Conservation (phyloP, 352 stramenopile species). For the Aphanomyces euteiches region DNA sequence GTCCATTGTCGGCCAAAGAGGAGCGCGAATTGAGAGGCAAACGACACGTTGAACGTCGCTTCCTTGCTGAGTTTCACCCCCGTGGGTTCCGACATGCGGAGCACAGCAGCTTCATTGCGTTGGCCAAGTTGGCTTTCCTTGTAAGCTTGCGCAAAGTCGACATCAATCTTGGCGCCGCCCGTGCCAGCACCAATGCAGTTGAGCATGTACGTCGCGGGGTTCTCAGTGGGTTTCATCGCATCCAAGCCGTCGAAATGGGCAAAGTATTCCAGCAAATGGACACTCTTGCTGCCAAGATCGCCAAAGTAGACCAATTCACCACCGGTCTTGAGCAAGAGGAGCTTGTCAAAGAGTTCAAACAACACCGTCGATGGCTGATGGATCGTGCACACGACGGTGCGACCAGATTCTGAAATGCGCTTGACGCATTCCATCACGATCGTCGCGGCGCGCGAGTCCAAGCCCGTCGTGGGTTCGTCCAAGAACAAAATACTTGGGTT, state of each 20-base stretch:
- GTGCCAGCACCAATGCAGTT: constrained; percentile 50
- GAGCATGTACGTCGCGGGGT: constrained; percentile 88
- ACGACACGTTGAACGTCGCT: background rate
- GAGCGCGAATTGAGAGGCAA: constrained; percentile 30
- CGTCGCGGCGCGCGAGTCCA: constrained; percentile 87
- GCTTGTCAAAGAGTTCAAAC: constrained; percentile 73
- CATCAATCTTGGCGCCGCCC: constrained; percentile 13
- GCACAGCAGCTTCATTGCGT: background rate
- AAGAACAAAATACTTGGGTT: constrained; percentile 94
- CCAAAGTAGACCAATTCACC: constrained; percentile 55
- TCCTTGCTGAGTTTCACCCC: background rate
- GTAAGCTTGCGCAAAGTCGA: constrained; percentile 50
- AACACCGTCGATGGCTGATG: constrained; percentile 64
- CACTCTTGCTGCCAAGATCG: constrained; percentile 40
- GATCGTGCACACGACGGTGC: constrained; percentile 84
- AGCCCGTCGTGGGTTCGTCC: constrained; percentile 89
- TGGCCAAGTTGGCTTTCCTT: constrained; percentile 34
- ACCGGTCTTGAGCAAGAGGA: constrained; percentile 66
- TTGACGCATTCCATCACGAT: constrained; percentile 79
- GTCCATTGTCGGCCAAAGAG: constrained; percentile 19
- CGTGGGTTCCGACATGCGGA: background rate
- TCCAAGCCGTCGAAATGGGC: constrained; percentile 37
- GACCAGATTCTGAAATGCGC: constrained; percentile 56
- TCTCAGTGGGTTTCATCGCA: constrained; percentile 57
- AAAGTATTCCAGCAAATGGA: constrained; percentile 56